phyloP scores from a whole-genome alignment of 257 asterid genomes.

The Mitragyna speciosa region DNA sequence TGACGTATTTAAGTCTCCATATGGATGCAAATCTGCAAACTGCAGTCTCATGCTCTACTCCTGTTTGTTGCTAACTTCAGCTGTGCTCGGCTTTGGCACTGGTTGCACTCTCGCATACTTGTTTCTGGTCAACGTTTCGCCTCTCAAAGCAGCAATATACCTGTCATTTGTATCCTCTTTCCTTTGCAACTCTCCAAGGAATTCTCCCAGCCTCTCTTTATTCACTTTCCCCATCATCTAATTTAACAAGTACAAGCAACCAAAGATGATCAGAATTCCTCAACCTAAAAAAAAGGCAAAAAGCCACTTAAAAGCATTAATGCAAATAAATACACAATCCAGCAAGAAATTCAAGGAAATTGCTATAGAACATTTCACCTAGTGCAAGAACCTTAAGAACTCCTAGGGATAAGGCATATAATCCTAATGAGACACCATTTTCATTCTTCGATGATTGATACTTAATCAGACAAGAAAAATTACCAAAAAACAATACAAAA shows the following conservation, averaged over 20 bases:
- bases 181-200: constrained; percentile 77
- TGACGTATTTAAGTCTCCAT: too few species aligned
- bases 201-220: constrained; percentile 85
- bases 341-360: not conserved
- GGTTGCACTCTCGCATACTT: constrained; percentile 87
- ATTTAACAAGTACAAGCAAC: not conserved
- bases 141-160: constrained; percentile 85
- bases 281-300: not conserved
- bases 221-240: constrained; percentile 95
- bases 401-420: too few species aligned
- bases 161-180: constrained; percentile 91
- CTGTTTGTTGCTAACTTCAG: constrained; percentile 35
- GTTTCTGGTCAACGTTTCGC: constrained; percentile 86
- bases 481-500: too few species aligned
- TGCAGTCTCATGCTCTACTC: constrained; percentile 28
- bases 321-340: not conserved
- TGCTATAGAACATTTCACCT: not conserved
- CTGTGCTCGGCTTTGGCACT: constrained; percentile 41
- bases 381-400: not conserved
- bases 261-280: not conserved
- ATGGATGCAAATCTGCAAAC: not conserved
- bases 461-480: not conserved
- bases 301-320: not conserved
- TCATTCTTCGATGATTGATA: too few species aligned
- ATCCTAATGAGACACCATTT: not conserved